Evolutionary conservation across 2,329 filamentous ascomycete species (phyloP).

Genomic region (Aspergillus pseudotamarii): DNA sequence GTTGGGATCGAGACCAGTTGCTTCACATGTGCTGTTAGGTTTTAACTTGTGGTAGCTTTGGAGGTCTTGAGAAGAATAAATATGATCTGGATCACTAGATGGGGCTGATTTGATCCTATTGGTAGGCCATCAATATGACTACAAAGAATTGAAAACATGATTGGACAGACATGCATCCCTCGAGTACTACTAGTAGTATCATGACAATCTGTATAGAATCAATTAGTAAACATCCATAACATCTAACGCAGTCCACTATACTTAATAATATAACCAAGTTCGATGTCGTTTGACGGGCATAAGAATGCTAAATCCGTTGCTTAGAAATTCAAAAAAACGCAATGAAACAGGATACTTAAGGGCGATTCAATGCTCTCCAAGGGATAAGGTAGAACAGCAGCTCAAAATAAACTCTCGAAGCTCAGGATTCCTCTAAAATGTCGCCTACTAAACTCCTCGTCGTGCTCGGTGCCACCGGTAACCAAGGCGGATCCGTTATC

Average conservation of each 20-base stretch:
- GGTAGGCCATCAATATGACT: no score
- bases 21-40: no score
- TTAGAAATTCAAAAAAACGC: neutral
- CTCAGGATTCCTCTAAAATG: neutral
- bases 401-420: no score
- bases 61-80: no score
- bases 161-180: neutral
- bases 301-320: neutral
- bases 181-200: neutral
- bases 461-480: slow-evolving; percentile 34
- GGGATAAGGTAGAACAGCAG: neutral
- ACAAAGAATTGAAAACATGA: no score
- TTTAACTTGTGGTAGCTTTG: no score
- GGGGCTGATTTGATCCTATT: no score
- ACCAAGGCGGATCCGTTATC: slow-evolving; percentile 28
- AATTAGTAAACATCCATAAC: neutral
- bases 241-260: no score
- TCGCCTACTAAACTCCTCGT: slow-evolving; percentile 28
- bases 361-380: neutral
- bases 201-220: neutral
- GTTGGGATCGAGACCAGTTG: no score
- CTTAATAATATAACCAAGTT: neutral
- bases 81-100: no score
- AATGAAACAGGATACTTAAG: neutral
- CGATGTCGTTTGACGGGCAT: neutral